Conservation (phyloP, 495 filamentous ascomycete genomes). For the Tuber calosporum region DNA sequence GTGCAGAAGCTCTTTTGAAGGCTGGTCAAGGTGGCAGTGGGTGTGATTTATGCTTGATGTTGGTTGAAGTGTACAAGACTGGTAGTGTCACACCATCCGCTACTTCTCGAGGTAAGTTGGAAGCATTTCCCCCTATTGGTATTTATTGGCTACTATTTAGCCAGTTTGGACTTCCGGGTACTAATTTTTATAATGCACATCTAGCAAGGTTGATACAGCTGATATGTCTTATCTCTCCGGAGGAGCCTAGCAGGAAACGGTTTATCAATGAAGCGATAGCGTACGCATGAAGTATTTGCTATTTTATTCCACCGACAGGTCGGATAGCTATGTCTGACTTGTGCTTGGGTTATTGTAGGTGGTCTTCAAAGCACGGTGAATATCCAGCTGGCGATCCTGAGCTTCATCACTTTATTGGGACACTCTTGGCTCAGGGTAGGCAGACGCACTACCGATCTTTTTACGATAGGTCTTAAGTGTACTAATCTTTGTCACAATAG, state of each 20-base stretch:
- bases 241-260: conserved; percentile 84
- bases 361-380: conserved; percentile 77
- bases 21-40: conserved; percentile 88
- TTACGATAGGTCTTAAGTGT: conserved; percentile 8
- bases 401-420: conserved; percentile 85
- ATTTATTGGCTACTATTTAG: background rate
- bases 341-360: conserved; percentile 47
- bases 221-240: conserved; percentile 68
- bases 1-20: conserved; percentile 73
- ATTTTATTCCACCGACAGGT: background rate
- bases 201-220: conserved; percentile 55
- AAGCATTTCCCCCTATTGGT: background rate
- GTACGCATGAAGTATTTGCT: conserved; percentile 45
- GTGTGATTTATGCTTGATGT: conserved; percentile 76
- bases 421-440: conserved; percentile 71
- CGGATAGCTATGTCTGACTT: conserved; percentile 8
- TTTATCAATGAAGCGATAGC: conserved; percentile 81
- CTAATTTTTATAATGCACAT: conserved; percentile 7
- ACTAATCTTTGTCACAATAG: conserved; percentile 44
- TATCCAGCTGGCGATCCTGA: conserved; percentile 91
- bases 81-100: conserved; percentile 66
- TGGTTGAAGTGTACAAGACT: conserved; percentile 83
- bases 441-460: background rate
- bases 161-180: background rate
- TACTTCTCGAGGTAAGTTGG: conserved; percentile 49